Evolutionary conservation across 164 flowering plant genomes (phyloP), one percentile per base, ranked within the genome.

Genomic region (Tetracentron sinense): DNA sequence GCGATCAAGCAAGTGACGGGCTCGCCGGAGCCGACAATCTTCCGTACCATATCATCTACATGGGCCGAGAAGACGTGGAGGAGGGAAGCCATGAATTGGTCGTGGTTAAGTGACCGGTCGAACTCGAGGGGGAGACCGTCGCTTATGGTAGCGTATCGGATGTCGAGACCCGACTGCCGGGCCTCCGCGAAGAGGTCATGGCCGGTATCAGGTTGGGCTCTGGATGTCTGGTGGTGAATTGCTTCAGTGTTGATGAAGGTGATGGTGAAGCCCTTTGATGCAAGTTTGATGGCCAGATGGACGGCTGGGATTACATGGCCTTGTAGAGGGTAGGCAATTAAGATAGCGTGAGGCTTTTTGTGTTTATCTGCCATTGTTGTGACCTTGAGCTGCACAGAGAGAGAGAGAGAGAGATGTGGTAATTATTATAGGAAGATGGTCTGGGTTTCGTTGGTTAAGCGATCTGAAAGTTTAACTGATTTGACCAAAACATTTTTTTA

Each of bases 241-340:
- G 57, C 72, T 8, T 80, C 71, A 44, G 92, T 87, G 82, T 86
- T 85, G 75, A 91, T 63, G 75, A 85, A n/a, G n/a, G n/a, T n/a
- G n/a, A n/a, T n/a, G n/a, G n/a, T n/a, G n/a, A n/a, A n/a, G n/a
- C n/a, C n/a, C 28, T 68, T 72, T 4, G 93, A 80, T 6, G 97
- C 97, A 5, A 91, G 87, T 49, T 85, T 82, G 60, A 80, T 60
- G 65, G 96, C 88, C 0, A 91, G 79, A 42, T 87, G 78, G 27
- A 85, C 82, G 28, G 78, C 47, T 2, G 97, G 97, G 69, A 75
- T 89, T 26, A 89, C 76, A 70, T 89, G 97, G 66, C 97, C 97
- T 82, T 87, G 97, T 19, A 84, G 78, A 17, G 92, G 96, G 66
- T 80, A 85, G 2, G 90, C 60, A 7, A 91, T 22, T 56, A 88